These are phyloP conservation scores for Microbotryomycetes sp. DNA, from an alignment of 1,284 basidiomycete species.

Conservation along the genomic window DNA sequence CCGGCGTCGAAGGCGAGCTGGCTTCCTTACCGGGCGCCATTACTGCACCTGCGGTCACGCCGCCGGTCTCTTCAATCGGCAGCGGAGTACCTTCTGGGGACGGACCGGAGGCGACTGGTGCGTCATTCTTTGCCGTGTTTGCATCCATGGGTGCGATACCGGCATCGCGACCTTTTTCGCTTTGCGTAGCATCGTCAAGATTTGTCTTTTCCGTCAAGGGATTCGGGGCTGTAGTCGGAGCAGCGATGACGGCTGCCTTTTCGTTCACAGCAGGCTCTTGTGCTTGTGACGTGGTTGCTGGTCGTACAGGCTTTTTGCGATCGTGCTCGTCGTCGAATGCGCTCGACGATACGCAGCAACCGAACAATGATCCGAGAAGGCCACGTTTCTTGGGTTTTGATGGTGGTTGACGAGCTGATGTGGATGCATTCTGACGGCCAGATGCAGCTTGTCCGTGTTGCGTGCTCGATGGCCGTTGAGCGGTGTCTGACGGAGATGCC, in stretches of 20 bases:
- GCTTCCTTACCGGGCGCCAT: slow-evolving; percentile 59
- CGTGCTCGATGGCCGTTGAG: too few species aligned
- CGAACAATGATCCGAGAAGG: not conserved
- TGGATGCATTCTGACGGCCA: too few species aligned
- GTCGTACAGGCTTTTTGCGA: not conserved
- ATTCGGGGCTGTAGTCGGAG: too few species aligned
- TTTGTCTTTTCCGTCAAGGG: too few species aligned
- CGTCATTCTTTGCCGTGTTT: not conserved
- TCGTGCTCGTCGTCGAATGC: not conserved
- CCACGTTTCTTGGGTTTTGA: not conserved
- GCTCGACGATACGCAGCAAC: not conserved
- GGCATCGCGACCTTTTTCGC: too few species aligned
- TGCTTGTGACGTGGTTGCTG: not conserved
- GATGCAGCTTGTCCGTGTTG: too few species aligned
- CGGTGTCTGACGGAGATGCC: too few species aligned
- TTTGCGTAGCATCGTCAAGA: too few species aligned
- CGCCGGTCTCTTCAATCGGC: slow-evolving; percentile 52
- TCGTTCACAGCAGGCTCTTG: not conserved
- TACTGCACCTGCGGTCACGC: slow-evolving; percentile 59
- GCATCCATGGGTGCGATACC: too few species aligned
- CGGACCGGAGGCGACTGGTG: slow-evolving; percentile 7
- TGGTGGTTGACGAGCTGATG: too few species aligned
- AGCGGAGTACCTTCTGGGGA: slow-evolving; percentile 36
- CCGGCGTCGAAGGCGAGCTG: slow-evolving; percentile 7
- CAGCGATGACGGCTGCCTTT: not conserved